Percentiles rank a stretch among this genome's conserved stretches.
Evolutionary conservation across 371 early-diverging fungal genomes (phyloP).

Genomic region (Syncephalastrum contaminatum): DNA sequence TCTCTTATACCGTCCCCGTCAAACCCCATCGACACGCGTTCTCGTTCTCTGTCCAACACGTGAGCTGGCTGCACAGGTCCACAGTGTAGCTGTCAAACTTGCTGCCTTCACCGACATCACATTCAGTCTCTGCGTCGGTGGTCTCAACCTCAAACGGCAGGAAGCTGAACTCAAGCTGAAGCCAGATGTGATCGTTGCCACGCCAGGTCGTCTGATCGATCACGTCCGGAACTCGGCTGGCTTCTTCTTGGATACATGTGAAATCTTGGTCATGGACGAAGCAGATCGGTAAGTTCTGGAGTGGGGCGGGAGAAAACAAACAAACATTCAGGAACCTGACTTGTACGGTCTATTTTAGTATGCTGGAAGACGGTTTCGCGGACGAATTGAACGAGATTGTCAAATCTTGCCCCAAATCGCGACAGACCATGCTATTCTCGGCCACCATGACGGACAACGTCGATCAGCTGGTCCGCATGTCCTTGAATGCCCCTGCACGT

Average conservation of each 20-base stretch:
- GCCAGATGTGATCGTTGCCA: constrained; percentile 99
- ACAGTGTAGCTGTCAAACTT: constrained; percentile 87
- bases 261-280: constrained; percentile 99
- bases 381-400: constrained; percentile 97
- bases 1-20: constrained; percentile 85
- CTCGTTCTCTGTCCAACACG: constrained; percentile 99
- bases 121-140: constrained; percentile 90
- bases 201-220: constrained; percentile 99
- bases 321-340: constrained; percentile 2
- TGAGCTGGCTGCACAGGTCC: constrained; percentile 98
- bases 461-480: constrained; percentile 91
- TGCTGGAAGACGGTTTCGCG: constrained; percentile 99
- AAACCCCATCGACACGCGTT: constrained; percentile 84
- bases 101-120: constrained; percentile 88
- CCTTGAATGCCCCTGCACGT: constrained; percentile 86
- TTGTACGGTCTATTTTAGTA: constrained; percentile 48
- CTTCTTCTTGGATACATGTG: constrained; percentile 87
- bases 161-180: constrained; percentile 87
- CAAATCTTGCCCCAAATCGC: constrained; percentile 81
- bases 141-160: constrained; percentile 89
- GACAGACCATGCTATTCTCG: constrained; percentile 99
- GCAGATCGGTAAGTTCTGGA: constrained; percentile 84
- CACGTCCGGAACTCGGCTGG: constrained; percentile 92
- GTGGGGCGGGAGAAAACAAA: background rate
- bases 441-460: constrained; percentile 99